Conservation (phyloP, 140 eudicot genomes). For the Flaveria floridana region DNA sequence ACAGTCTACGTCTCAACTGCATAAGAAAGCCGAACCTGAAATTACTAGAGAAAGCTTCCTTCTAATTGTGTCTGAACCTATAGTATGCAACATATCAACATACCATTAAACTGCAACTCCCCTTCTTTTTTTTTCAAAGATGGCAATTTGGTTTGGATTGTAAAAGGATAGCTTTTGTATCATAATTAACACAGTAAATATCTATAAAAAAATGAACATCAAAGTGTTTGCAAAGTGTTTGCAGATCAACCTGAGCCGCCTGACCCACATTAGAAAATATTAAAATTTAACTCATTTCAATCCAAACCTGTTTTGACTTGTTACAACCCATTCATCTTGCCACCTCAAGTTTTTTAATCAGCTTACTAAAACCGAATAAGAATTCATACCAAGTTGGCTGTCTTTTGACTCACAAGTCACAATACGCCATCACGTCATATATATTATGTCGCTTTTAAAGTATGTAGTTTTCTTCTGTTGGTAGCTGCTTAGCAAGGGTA, state of each 20-base stretch:
- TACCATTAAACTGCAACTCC: neutral
- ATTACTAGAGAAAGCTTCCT: conserved; percentile 15
- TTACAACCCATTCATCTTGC: neutral
- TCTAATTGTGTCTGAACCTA: conserved; percentile 18
- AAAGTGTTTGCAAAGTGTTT: neutral
- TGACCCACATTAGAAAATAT: neutral
- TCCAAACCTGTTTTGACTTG: neutral
- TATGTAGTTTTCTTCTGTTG: conserved; percentile 39
- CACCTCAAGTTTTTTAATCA: conserved; percentile 13
- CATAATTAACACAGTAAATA: neutral
- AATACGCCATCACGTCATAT: neutral
- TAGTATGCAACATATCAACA: conserved; percentile 8
- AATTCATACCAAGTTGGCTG: conserved; percentile 25
- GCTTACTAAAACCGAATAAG: conserved; percentile 6
- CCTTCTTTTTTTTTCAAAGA: neutral
- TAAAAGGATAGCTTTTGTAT: neutral
- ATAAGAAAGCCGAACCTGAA: conserved; percentile 10
- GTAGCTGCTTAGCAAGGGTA: conserved; percentile 59
- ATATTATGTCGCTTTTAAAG: conserved; percentile 5
- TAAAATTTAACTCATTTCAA: neutral
- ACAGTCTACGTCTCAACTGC: neutral
- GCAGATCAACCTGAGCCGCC: conserved; percentile 5
- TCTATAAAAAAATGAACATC: neutral
- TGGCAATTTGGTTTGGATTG: conserved; percentile 5
- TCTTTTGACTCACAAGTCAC: conserved; percentile 10